Percentiles rank a stretch among this genome's conserved stretches.
Conservation (phyloP, 1,139 yeast genomes). For the Kluyveromyces sp. region DNA sequence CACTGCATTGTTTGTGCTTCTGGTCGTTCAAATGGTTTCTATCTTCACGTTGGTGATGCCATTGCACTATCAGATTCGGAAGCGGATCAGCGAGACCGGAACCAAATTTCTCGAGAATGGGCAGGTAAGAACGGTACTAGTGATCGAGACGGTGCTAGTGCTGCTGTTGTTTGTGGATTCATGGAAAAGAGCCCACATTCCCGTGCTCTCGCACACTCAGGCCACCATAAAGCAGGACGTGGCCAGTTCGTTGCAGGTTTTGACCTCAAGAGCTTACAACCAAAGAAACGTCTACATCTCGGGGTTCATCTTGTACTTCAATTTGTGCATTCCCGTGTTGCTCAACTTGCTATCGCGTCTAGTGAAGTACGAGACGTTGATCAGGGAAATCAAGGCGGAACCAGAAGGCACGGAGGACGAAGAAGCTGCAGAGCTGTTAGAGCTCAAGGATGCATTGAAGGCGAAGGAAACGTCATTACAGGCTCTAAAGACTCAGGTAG, state of each 20-base stretch:
- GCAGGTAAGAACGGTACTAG: constrained; percentile 45
- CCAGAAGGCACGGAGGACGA: constrained; percentile 8
- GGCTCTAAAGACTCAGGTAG: constrained; percentile 47
- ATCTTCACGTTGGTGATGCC: constrained; percentile 54
- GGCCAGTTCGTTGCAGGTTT: constrained; percentile 23
- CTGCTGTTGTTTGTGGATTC: constrained; percentile 56
- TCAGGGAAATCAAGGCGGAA: constrained; percentile 16
- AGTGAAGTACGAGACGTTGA: constrained; percentile 48
- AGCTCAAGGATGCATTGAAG: constrained; percentile 36
- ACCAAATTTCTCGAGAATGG: constrained; percentile 33
- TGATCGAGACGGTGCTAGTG: constrained; percentile 42
- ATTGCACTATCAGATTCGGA: constrained; percentile 50
- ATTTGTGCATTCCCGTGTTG: constrained; percentile 52
- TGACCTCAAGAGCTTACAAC: constrained; percentile 48
- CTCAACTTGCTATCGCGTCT: constrained; percentile 49
- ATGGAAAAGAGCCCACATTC: constrained; percentile 40
- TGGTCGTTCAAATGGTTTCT: constrained; percentile 48
- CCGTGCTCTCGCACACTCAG: constrained; percentile 16
- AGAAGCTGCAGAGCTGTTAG: constrained; percentile 32
- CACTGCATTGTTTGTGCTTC: constrained; percentile 31
- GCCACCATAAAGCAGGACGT: constrained; percentile 11
- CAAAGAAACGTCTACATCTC: constrained; percentile 67
- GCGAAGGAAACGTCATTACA: constrained; percentile 43
- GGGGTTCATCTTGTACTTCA: constrained; percentile 61
- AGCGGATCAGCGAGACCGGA: constrained; percentile 38